Evolutionary conservation across 2,329 filamentous ascomycete genomes (phyloP).

Genomic region (Colletotrichum musae): DNA sequence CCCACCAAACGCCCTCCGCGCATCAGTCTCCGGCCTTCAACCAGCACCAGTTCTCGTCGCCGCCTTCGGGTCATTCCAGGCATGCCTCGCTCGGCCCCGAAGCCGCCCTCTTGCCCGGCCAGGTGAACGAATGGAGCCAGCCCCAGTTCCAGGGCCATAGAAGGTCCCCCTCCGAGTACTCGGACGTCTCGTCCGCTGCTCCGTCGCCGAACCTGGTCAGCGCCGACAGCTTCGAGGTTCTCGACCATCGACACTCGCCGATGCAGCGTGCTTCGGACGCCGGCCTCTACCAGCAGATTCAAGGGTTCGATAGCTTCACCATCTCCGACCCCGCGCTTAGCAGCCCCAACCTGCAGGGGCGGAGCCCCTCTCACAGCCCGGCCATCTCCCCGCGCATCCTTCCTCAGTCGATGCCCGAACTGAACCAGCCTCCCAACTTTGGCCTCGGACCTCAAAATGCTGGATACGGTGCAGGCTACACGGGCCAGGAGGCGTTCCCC

Average conservation of each 20-base stretch:
- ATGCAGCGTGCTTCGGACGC: conserved; percentile 82
- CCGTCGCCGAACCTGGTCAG: conserved; percentile 86
- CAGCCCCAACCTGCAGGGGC: conserved; percentile 77
- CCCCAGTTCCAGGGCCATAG: conserved; percentile 84
- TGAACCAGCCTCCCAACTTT: conserved; percentile 63
- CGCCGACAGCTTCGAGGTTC: conserved; percentile 84
- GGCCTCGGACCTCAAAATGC: conserved; percentile 58
- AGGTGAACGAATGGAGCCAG: conserved; percentile 67
- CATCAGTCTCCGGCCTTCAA: conserved; percentile 72
- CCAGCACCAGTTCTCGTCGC: conserved; percentile 69
- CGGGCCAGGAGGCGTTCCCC: conserved; percentile 67
- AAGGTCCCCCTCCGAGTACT: conserved; percentile 90
- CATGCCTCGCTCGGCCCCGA: conserved; percentile 71
- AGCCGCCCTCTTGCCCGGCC: conserved; percentile 68
- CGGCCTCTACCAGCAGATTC: conserved; percentile 81
- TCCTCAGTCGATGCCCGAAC: conserved; percentile 69
- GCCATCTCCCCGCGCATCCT: conserved; percentile 75
- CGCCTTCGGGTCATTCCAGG: conserved; percentile 65
- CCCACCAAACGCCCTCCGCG: conserved; percentile 60
- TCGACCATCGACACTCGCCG: conserved; percentile 81
- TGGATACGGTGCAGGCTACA: conserved; percentile 54
- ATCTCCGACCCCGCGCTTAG: conserved; percentile 79
- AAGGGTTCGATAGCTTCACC: conserved; percentile 84
- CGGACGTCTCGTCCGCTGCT: conserved; percentile 88
- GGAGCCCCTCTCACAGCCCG: conserved; percentile 84